Evolutionary conservation across 305 asterid genomes (phyloP).

Genomic region (Fraxinus xanthoxyloides): DNA sequence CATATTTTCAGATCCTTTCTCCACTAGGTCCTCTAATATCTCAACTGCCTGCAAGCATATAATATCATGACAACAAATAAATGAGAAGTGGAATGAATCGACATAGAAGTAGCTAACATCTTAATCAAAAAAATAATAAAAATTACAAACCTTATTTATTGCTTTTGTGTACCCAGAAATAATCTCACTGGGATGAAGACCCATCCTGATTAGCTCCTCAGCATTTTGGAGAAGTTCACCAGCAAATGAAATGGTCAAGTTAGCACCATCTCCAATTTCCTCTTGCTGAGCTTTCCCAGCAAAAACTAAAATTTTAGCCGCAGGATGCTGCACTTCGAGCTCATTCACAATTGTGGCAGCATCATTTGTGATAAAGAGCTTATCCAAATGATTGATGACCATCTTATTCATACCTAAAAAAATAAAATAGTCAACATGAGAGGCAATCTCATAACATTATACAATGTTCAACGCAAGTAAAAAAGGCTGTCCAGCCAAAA

Average conservation of each 20-base stretch:
- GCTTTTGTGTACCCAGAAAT: too few relatives aligned
- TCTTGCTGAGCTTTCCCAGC: constrained; percentile 95
- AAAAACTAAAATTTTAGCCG: constrained; percentile 83
- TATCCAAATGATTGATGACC: constrained; percentile 95
- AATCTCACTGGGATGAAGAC: constrained; percentile 85
- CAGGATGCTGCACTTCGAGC: constrained; percentile 96
- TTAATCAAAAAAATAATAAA: too few relatives aligned
- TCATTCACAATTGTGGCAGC: constrained; percentile 94
- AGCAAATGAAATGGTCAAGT: constrained; percentile 79
- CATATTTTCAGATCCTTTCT: too few relatives aligned
- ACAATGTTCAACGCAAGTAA: background rate
- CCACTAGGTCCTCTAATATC: too few relatives aligned
- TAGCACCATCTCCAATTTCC: constrained; percentile 97
- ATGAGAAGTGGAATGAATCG: too few relatives aligned
- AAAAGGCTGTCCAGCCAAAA: background rate
- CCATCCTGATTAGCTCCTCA: constrained; percentile 94
- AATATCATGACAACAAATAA: too few relatives aligned
- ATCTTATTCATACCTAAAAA: constrained; percentile 89
- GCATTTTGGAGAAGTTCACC: constrained; percentile 96
- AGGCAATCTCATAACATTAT: background rate
- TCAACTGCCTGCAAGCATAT: too few relatives aligned
- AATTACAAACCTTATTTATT: too few relatives aligned
- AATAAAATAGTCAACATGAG: constrained; percentile 5
- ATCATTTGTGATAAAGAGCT: constrained; percentile 84
- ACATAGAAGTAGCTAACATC: too few relatives aligned